Base-by-base conservation (phyloP, 1,284 basidiomycete genomes). In the Cryptococcus sp. region DNA sequence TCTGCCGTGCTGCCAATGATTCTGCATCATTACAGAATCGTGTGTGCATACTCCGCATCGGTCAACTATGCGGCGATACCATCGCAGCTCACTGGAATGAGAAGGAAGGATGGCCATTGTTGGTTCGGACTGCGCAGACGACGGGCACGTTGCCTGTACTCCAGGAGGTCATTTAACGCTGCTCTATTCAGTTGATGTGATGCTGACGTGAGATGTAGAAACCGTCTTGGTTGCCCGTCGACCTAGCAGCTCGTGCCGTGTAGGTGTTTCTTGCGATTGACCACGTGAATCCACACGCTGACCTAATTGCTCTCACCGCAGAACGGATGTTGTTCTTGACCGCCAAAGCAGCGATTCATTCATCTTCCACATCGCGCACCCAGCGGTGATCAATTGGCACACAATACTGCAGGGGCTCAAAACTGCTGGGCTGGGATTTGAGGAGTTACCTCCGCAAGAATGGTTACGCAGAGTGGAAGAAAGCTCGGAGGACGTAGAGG, bases 1-100 rank as follows among this genome's bases (percentile, higher is more conserved):
- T 81, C 6, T 79, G 79, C 57, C 55, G 65, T 6, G 30, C 58
- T 10, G 74, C 73, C 0, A 35, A 46, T 19, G 60, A 64, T 16
- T 40, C 47, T 15, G 50, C 3, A 22, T 54, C n/a, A 3, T 25
- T 65, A 30, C 16, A 51, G 5, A 57, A 55, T n/a, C 56, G 63
- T 22, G 64, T 68, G 10, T 61, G 60, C 4, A 57, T 75, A 1
- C 30, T 72, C 19, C 52, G 75, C 5, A 67, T 80, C 4, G 78
- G 78, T 0, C 79, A 80, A 55, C 59, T 80, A 17, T 75, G 74
- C 46, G 69, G 76, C 10, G 78, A 80, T 55, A 75, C 74, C 0
- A 22, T 19, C 17, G 48, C 64, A 17, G 80, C 79, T 2, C 63
- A 73, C n/a, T 81, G 80, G 80, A 81, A 80, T 63, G 71, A 77